These are phyloP conservation scores for Septoria linicola DNA, from an alignment of 2,329 filamentous ascomycete genomes.

Conservation along the genomic window DNA sequence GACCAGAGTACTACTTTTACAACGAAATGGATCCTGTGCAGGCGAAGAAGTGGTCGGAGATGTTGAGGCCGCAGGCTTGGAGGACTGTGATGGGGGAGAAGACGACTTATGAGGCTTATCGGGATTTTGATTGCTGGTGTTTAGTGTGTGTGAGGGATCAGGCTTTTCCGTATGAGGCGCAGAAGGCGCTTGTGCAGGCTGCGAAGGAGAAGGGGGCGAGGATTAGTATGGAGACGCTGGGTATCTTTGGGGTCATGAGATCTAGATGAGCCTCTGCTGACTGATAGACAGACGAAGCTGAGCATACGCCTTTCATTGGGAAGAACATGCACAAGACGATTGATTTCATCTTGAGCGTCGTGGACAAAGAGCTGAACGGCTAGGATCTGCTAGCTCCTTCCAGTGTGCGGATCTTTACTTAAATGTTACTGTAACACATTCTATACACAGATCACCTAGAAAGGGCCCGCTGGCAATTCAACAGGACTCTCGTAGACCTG, in stretches of 20 bases:
- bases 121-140: conserved; percentile 7
- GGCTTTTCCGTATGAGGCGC: conserved; percentile 5
- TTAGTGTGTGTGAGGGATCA: conserved; percentile 13
- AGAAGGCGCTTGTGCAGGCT: not conserved
- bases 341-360: conserved; percentile 16
- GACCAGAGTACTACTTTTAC: conserved; percentile 37
- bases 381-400: too few species aligned
- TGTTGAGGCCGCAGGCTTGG: conserved; percentile 16
- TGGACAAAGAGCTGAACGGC: too few species aligned
- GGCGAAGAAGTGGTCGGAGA: conserved; percentile 24
- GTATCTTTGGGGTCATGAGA: conserved; percentile 6
- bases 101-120: conserved; percentile 13
- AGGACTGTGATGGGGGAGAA: conserved; percentile 7
- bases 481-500: not conserved
- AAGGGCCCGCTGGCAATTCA: conserved; percentile 1
- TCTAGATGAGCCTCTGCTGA: not conserved
- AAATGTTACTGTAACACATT: too few species aligned
- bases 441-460: not conserved
- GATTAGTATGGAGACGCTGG: too few species aligned
- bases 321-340: conserved; percentile 12
- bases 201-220: not conserved
- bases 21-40: conserved; percentile 36
- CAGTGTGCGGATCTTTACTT: too few species aligned
- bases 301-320: conserved; percentile 19
- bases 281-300: conserved; percentile 1